These are phyloP conservation scores for Neurospora sp. DNA, from an alignment of 495 filamentous ascomycete genomes.

Conservation along the genomic window DNA sequence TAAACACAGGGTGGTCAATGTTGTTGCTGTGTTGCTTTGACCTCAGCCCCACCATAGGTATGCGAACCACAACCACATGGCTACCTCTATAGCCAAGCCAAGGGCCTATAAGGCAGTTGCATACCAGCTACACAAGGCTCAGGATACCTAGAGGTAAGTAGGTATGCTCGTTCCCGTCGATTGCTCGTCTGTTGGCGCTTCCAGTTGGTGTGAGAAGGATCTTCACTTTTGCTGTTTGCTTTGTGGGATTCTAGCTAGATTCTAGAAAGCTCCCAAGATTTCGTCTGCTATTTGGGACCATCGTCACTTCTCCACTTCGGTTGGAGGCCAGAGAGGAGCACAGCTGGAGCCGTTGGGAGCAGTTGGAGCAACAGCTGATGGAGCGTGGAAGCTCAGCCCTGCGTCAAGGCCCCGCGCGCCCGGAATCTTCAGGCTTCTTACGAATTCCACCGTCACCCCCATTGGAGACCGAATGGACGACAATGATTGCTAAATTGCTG, in stretches of 20 bases:
- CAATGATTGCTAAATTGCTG: slow-evolving; percentile 7
- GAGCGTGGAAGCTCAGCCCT: slow-evolving; percentile 5
- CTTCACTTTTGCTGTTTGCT: background rate
- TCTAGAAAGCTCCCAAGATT: background rate
- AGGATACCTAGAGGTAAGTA: background rate
- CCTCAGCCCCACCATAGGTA: background rate
- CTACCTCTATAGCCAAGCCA: background rate
- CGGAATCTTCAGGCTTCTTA: slow-evolving; percentile 27
- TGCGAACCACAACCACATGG: background rate
- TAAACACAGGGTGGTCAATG: background rate
- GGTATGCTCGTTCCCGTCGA: background rate
- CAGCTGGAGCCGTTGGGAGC: background rate
- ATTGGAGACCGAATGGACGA: background rate
- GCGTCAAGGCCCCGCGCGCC: background rate
- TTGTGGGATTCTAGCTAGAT: background rate
- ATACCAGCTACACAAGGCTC: background rate
- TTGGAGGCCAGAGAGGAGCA: background rate
- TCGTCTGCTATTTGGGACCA: background rate
- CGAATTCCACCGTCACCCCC: slow-evolving; percentile 23
- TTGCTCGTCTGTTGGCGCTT: background rate
- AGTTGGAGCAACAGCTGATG: background rate
- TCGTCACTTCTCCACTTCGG: background rate
- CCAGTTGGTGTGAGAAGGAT: background rate
- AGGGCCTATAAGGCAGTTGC: background rate
- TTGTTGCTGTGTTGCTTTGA: background rate